A percentile compares a stretch with the other conserved stretches of the same genome.
phyloP scores from a whole-genome alignment of 495 filamentous ascomycete genomes.

The Neurospora pannonica region DNA sequence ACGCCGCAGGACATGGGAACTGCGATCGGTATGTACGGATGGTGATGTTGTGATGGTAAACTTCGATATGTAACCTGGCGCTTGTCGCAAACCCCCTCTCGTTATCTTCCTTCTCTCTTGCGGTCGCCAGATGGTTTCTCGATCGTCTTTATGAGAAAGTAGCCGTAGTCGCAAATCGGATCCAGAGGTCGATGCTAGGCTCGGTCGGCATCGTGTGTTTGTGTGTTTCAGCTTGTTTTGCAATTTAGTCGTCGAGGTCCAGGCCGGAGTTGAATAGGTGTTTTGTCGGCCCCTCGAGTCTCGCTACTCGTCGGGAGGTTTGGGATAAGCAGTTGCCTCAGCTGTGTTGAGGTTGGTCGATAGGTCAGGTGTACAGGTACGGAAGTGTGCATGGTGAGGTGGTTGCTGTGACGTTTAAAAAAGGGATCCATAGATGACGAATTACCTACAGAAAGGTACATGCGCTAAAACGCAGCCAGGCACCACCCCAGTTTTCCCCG shows the following conservation, averaged over 20 bases:
- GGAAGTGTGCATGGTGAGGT: neutral
- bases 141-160: neutral
- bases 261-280: neutral
- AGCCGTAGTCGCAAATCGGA: neutral
- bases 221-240: neutral
- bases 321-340: neutral
- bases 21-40: neutral
- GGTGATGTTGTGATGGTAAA: neutral
- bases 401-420: neutral
- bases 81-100: neutral
- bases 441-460: neutral
- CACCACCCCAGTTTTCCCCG: neutral
- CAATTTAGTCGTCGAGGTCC: neutral
- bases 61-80: neutral
- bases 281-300: neutral
- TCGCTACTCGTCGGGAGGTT: neutral
- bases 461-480: neutral
- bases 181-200: neutral
- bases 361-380: neutral
- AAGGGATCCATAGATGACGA: neutral
- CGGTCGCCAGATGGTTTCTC: neutral
- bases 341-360: neutral
- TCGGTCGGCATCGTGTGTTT: neutral
- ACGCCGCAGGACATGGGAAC: constrained; percentile 18
- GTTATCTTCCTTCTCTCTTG: neutral